phyloP scores from a whole-genome alignment of 192 early-diverging fungal genomes.

The Umbelopsis sp. region DNA sequence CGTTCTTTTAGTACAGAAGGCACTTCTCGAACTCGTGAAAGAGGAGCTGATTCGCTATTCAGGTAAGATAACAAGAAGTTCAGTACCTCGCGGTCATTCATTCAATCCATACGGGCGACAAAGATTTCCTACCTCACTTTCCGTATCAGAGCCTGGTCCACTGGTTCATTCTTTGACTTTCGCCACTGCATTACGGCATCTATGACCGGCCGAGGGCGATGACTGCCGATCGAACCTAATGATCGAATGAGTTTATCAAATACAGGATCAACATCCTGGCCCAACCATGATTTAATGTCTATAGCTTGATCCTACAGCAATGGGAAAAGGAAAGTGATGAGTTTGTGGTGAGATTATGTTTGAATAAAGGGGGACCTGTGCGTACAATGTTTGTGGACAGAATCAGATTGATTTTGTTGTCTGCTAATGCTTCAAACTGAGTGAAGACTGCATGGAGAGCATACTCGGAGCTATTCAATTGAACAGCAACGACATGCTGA shows the following conservation, averaged over 20 bases:
- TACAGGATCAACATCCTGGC: conserved; percentile 66
- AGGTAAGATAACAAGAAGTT: background rate
- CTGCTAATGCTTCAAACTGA: conserved; percentile 62
- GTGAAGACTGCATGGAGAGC: conserved; percentile 57
- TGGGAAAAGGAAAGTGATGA: conserved; percentile 17
- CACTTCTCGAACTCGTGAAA: conserved; percentile 50
- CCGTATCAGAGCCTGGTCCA: conserved; percentile 34
- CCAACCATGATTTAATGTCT: conserved; percentile 60
- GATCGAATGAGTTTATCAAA: conserved; percentile 85
- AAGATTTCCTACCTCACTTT: conserved; percentile 32
- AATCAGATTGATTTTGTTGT: conserved; percentile 54
- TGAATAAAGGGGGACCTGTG: background rate
- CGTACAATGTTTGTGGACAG: conserved; percentile 44
- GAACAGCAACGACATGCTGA: conserved; percentile 16
- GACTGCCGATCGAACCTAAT: conserved; percentile 78
- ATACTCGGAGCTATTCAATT: conserved; percentile 47
- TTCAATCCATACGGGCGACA: background rate
- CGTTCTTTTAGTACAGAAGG: conserved; percentile 63
- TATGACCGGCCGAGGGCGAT: conserved; percentile 85
- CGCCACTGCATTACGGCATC: conserved; percentile 80
- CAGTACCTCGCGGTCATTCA: background rate
- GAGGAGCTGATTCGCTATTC: conserved; percentile 36
- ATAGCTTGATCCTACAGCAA: conserved; percentile 64
- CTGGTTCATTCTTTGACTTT: conserved; percentile 62
- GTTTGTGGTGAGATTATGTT: background rate